Percentiles rank a stretch among this genome's conserved stretches.
phyloP scores from a whole-genome alignment of 805 yeast species.

The Saccharomycopsis schoenii region DNA sequence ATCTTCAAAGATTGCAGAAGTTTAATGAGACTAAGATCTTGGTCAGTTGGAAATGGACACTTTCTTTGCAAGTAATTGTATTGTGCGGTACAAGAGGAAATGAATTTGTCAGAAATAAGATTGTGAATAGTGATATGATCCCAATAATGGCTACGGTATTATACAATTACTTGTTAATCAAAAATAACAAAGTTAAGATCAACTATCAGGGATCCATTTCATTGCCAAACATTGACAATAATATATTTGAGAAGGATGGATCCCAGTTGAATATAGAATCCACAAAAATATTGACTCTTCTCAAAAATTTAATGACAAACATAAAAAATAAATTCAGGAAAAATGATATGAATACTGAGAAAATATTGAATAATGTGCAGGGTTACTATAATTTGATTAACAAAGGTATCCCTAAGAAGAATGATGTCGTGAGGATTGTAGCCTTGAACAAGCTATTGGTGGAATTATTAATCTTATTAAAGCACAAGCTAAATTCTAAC shows the following conservation, averaged over 20 bases:
- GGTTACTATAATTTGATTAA: not conserved
- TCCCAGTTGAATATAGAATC: not conserved
- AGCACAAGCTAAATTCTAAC: not conserved
- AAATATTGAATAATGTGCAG: not conserved
- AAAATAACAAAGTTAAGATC: constrained; percentile 5
- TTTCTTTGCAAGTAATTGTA: constrained; percentile 87
- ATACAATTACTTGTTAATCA: constrained; percentile 60
- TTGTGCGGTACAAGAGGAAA: constrained; percentile 90
- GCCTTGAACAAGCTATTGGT: not conserved
- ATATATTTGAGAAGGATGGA: not conserved
- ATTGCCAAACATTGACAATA: not conserved
- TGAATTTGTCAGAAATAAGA: constrained; percentile 71
- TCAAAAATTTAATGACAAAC: not conserved
- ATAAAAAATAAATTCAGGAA: not conserved
- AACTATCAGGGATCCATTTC: not conserved
- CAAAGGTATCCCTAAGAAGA: not conserved
- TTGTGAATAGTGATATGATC: constrained; percentile 84
- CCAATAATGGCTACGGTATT: constrained; percentile 87
- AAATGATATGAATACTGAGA: not conserved
- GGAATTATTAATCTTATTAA: not conserved
- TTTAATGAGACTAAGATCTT: constrained; percentile 31
- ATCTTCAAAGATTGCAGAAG: constrained; percentile 19
- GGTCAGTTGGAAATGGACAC: constrained; percentile 96
- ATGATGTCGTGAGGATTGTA: not conserved
- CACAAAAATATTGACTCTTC: not conserved